Base-by-base conservation (phyloP, 2,329 filamentous ascomycete genomes). In the Saccharata proteae region DNA sequence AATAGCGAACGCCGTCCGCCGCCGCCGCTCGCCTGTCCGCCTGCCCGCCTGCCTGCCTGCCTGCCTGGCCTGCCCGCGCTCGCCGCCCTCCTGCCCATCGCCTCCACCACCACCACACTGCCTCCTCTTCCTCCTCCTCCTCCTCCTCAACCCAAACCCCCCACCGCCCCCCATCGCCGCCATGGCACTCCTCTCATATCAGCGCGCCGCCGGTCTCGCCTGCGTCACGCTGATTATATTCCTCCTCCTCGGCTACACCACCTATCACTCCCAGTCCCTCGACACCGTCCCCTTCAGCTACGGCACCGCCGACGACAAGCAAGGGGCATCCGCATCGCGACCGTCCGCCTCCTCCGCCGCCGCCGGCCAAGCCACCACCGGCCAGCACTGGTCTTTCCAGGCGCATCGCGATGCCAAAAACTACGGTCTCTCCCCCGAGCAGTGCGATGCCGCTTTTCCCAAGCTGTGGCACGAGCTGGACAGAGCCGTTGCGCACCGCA, bases 391-490 rank as follows among this genome's bases (percentile, higher is more conserved):
- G 33, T 13, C n/a, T 6, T 35, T 35, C 18, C 27, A 35, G 3
- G 23, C 33, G 7, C 21, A 30, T 13, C 13, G 33, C 5, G 33
- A 35, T 15, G 22, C 33, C 8, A 25, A 60, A 48, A 32, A 39
- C 24, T 45, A 44, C 20, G 38, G 35, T 5, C 37, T 46, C 15
- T 33, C 30, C 12, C 16, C 21, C 13, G 29, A 32, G 20, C 36
- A 50, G 29, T 51, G 47, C 26, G 32, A 38, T 26, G 34, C 36
- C 5, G 30, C 40, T 20, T 50, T 51, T 26, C 23, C 40, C 10
- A 32, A 30, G 12, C 38, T 49, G n/a, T 51, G 40, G 29, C 30
- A 40, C 6, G 46, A 47, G 18, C 32, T 50, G 10, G 45, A 48
- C 12, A 42, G 43, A 18, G 39, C 41, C 3, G 36, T 34, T 14